Base-by-base conservation (phyloP, 108 stramenopile species). In the Nitzschia sp. region DNA sequence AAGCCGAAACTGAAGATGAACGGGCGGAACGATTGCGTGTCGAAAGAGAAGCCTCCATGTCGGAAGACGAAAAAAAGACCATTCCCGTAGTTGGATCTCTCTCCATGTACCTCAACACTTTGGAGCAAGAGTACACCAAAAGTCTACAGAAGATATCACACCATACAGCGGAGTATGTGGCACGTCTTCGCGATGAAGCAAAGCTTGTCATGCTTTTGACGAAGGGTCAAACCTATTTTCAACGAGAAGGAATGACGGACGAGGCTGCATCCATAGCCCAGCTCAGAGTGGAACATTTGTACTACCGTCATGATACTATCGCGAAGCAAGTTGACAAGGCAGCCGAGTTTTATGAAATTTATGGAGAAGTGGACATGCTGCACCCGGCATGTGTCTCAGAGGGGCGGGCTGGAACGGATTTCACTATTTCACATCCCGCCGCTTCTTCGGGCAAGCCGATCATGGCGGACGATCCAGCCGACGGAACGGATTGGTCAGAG, bases 121-220 rank as follows among this genome's bases (percentile, higher is more conserved):
- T 99, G 31, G 96, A 96, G 61, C 94, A 97, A 63, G 97, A 99
- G 76, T 98, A 97, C 81, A 93, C 77, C 80, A 99, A 99, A 87
- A 85, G 84, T 54, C 75, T 99, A 22, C 97, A 97, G 73, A 80
- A 84, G 28, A 91, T 89, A 50, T 95, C 95, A 64, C 96, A 96
- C 45, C 96, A 98, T 75, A 90, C 96, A 19, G 47, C 78, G 36
- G 96, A 97, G 53, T 98, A 97, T 73, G 83, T 98, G 28, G 71
- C 80, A 11, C 87, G 97, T 19, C 85, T 98, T 16, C 82, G 85
- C 38, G 97, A 97, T 72, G 98, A 98, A 78, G 76, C 88, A 6
- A 83, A 82, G 57, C 83, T 98, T 16, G 87, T 95, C 13, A 76
- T 79, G 32, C 71, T 97, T 15, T 84, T 97, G 36, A 70, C 69